phyloP scores from a whole-genome alignment of 208 protist species.

The Trichomonas tenax region DNA sequence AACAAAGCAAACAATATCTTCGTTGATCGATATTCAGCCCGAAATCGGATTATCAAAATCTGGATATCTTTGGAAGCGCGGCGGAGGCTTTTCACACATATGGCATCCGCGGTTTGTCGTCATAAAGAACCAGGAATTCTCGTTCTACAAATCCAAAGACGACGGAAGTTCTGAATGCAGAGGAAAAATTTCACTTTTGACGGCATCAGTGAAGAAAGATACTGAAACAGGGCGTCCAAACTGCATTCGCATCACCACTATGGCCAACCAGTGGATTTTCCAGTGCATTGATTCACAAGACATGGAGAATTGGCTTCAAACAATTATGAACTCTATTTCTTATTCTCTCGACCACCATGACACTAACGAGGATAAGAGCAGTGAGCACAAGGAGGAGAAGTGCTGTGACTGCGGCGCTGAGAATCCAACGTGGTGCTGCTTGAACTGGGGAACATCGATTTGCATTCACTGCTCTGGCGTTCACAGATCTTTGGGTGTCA shows the following conservation, averaged over 20 bases:
- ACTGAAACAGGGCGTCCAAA: background rate
- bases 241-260: background rate
- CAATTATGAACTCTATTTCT: background rate
- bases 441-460: background rate
- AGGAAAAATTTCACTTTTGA: background rate
- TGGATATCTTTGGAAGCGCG: too few species aligned
- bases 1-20: background rate
- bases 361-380: background rate
- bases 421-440: background rate
- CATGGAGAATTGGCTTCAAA: background rate
- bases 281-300: background rate
- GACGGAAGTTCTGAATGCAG: too few species aligned
- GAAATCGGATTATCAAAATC: too few species aligned
- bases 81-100: background rate
- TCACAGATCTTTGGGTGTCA: background rate
- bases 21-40: background rate
- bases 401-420: background rate
- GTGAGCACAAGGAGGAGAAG: background rate
- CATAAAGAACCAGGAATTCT: background rate
- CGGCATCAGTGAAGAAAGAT: background rate
- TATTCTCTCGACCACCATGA: background rate
- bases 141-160: background rate
- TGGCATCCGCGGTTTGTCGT: background rate
- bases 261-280: background rate
- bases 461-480: conserved; percentile 20